Conservation (phyloP, 2,329 filamentous ascomycete genomes). For the Hypoxylon rubiginosum region DNA sequence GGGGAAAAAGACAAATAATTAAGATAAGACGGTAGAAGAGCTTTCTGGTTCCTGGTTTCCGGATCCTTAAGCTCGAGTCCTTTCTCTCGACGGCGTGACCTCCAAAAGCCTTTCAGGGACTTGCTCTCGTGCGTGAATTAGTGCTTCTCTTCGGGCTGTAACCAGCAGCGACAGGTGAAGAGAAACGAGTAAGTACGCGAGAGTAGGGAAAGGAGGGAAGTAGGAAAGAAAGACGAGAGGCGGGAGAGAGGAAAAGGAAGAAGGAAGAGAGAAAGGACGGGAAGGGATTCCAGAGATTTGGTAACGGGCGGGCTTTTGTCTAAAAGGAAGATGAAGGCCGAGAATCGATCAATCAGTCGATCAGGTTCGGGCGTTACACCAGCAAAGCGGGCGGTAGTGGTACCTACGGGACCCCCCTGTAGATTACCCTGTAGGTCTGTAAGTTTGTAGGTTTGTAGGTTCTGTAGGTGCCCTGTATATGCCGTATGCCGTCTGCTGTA, state of each 20-base stretch:
- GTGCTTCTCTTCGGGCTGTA: constrained; percentile 40
- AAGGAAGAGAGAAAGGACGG: constrained; percentile 21
- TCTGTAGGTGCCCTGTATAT: neutral
- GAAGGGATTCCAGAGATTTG: constrained; percentile 50
- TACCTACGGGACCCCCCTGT: constrained; percentile 10
- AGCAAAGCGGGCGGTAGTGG: constrained; percentile 34
- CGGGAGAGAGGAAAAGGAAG: constrained; percentile 32
- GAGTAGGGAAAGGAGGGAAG: constrained; percentile 23
- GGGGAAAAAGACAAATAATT: neutral
- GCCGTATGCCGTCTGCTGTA: neutral
- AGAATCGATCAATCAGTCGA: constrained; percentile 34
- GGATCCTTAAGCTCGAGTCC: neutral
- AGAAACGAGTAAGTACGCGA: constrained; percentile 31
- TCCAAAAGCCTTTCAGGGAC: no score
- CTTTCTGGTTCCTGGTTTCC: neutral
- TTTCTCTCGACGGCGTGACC: neutral
- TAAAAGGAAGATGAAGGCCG: constrained; percentile 46
- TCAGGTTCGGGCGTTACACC: constrained; percentile 38
- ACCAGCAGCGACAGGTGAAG: constrained; percentile 41
- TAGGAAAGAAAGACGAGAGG: constrained; percentile 11
- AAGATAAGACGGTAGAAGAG: neutral
- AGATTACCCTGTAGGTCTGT: neutral
- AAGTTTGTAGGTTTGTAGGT: neutral
- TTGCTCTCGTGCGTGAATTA: constrained; percentile 34
- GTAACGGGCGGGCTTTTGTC: constrained; percentile 50